Evolutionary conservation across 1,284 basidiomycete species (phyloP), one percentile per base, ranked within the genome.

Genomic region (Ganoderma sinense): DNA sequence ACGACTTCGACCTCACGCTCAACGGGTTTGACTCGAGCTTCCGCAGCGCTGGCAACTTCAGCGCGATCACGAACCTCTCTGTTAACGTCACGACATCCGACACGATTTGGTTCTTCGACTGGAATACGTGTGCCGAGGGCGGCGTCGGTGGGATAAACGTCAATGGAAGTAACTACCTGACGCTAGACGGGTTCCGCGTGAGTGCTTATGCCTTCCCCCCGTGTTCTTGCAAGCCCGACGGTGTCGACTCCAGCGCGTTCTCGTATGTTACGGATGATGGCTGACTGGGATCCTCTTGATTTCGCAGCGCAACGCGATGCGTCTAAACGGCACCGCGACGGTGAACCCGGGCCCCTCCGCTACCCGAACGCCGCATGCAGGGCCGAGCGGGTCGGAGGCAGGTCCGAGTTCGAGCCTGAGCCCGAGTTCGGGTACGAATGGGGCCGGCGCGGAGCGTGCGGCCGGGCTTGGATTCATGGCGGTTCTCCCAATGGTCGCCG

Each of bases 91-190:
- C 86, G 72, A 78, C 79, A 58, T 83, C 83, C 73, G 75, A 74
- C 31, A 86, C 88, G 26, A 82, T 89, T 60, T 91, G 89, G 89
- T 90, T 88, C 79, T 91, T 81, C 78, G 89, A 91, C 79, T 76
- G 74, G 67, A 84, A 83, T 72, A 86, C 84, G 20, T 91, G 89
- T 77, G 83, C 81, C 3, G 68, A 83, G 63, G 89, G 89, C 63
- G 89, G 88, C 39, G 89, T 91, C 45, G 89, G 89, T 62, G 89
- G 80, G 2, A 88, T 91, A 73, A 91, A 91, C 75, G 73, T 82
- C 68, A 88, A 90, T 71, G 84, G 84, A 51, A 82, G 80, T 45
- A 84, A 81, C 55, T 80, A 77, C 13, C 80, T 87, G 80, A 89
- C 88, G 4, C 76, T 88, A 29, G 85, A 83, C 48, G 88, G 86